Base-by-base conservation (phyloP, 2,329 filamentous ascomycete genomes). In the Penicillium sp. region DNA sequence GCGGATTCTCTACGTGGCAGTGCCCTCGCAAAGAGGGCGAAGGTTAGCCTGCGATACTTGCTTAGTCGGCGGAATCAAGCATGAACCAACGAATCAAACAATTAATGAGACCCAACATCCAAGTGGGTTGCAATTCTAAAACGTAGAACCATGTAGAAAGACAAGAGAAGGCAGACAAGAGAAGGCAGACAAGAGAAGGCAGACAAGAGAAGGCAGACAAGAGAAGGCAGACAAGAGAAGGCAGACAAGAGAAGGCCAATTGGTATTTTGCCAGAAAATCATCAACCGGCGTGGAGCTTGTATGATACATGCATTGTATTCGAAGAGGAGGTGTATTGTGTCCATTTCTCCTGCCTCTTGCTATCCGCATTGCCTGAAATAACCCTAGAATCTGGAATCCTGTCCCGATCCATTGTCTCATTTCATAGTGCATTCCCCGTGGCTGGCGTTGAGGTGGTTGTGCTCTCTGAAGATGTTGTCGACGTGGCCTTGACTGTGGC, bases 271-370 rank as follows among this genome's bases (percentile, higher is more conserved):
- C 53, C 15, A 49, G 33, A 61, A 58, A 24, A 42, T 24, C 38
- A 30, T 53, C 19, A 50, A 45, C n/a, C 28, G 28, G 40, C 55
- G 50, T 33, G 40, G 24, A 45, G 57, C 49, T 49, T 22, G 59
- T 24, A 33, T 63, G 59, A 56, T 63, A 65, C 61, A 65, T 61
- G 58, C 59, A 26, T 35, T 19, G 30, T 22, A 28, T n/a, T 49
- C 26, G 9, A 49, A 4, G 10, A 28, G 24, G 24, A 28, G 24
- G 24, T 3, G 44, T 28, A 4, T 10, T 7, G 24, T 15, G 17
- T 22, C 19, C 40, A 19, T 44, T 12, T 2, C 2, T n/a, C 24
- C 45, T 30, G 45, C 26, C n/a, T 30, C 5, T 30, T 30, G 45
- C 15, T 6, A 6, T 49, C 26, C 55, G 12, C 40, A 49, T 50